Evolutionary conservation across 495 filamentous ascomycete genomes (phyloP), one percentile per base, ranked within the genome.

Genomic region (Penicillium salamii): DNA sequence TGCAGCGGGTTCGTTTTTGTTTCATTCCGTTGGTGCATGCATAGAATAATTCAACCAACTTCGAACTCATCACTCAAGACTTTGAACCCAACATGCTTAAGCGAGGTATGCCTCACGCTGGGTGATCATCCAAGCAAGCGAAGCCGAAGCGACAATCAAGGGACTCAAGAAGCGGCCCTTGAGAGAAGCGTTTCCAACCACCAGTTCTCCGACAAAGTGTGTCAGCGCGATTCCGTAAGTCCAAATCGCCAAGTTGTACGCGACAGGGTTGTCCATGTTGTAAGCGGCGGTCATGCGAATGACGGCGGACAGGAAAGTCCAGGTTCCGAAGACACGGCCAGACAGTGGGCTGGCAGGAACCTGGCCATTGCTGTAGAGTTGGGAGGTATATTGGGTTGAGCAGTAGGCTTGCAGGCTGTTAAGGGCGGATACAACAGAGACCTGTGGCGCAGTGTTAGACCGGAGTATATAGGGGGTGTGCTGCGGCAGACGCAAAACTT

Each of bases 281-380:
- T 96, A 97, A 20, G 87, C 88, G 8, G 90, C 89, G 58, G 93
- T 95, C 53, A 91, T 60, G 23, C 93, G 82, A 40, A 97, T 76
- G 28, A 96, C 68, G 28, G 80, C 73, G 11, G 84, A 79, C 41
- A 96, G 65, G 53, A 92, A 78, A 0, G 91, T 97, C 82, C 90
- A 99, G 49, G 90, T 95, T 34, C 90, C 95, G 63, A 97, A 97
- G 8, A 88, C 80, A 43, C 93, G 86, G 5, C 87, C 82, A 19
- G 85, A 85, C 29, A 97, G 82, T 4, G 85, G 76, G 28, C 66
- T 70, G 9, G 68, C 78, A 65, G 52, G 70, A 43, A 67, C 67
- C 58, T 53, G 72, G 60, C 73, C 68, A 45, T 76, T 75, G 26
- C 74, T 71, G 63, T 96, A 97, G 58, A 97, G 80, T 57, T 87